phyloP scores from a whole-genome alignment of 2,329 filamentous ascomycete species.

The Podosphaera fusca region DNA sequence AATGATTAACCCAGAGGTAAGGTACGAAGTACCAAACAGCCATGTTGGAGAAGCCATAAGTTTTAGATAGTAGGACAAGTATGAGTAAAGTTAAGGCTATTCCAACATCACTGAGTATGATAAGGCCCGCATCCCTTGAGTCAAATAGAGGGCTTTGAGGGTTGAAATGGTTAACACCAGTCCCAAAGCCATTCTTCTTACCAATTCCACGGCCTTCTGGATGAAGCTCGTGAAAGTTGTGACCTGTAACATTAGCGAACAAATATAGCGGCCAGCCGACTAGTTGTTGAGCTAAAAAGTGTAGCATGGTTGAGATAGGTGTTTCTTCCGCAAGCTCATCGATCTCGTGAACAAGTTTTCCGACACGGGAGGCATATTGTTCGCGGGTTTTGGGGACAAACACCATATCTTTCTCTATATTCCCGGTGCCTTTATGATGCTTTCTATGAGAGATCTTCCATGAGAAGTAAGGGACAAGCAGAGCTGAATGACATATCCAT shows the following conservation, averaged over 20 bases:
- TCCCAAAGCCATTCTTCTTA: conserved; percentile 61
- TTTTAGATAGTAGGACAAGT: conserved; percentile 41
- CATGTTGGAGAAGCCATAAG: conserved; percentile 67
- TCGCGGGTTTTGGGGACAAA: conserved; percentile 87
- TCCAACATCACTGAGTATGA: conserved; percentile 70
- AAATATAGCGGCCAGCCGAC: conserved; percentile 88
- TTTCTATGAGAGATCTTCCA: conserved; percentile 99
- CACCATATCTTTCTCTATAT: conserved; percentile 97
- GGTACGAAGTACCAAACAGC: conserved; percentile 87
- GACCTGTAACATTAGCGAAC: conserved; percentile 76
- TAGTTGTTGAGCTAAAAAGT: conserved; percentile 67
- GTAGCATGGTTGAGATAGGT: conserved; percentile 53
- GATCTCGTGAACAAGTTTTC: conserved; percentile 57
- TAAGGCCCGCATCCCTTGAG: conserved; percentile 69
- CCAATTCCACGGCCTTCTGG: conserved; percentile 80
- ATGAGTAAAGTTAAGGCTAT: conserved; percentile 35
- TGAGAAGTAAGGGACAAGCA: conserved; percentile 92
- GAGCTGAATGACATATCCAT: conserved; percentile 69
- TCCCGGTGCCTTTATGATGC: conserved; percentile 96
- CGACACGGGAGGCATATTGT: conserved; percentile 52
- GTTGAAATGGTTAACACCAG: conserved; percentile 87
- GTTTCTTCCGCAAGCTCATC: conserved; percentile 86
- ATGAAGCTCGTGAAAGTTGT: conserved; percentile 84
- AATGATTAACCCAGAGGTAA: conserved; percentile 97
- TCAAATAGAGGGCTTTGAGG: conserved; percentile 78